Evolutionary conservation across 495 filamentous ascomycete species (phyloP).

Genomic region (Parachaetomium inaequale): DNA sequence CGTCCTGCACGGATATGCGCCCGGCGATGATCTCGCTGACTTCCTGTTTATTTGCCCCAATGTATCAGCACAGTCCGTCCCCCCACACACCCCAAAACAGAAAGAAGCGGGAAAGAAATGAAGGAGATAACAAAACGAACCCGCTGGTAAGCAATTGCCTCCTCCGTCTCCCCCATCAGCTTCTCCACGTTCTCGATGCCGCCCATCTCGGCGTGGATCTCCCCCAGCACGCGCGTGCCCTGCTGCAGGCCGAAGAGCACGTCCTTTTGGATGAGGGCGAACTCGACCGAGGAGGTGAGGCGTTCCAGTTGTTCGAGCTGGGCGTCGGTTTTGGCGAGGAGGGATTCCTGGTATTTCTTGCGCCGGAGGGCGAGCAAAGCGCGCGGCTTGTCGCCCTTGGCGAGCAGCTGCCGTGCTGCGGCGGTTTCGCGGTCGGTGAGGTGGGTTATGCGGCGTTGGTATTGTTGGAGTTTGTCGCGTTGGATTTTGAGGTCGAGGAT

Average conservation of each 20-base stretch:
- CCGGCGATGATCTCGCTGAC: constrained; percentile 86
- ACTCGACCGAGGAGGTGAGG: constrained; percentile 80
- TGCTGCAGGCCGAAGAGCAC: constrained; percentile 89
- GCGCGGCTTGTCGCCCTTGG: constrained; percentile 66
- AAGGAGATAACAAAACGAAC: constrained; percentile 48
- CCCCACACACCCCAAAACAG: background rate
- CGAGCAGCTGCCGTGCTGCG: constrained; percentile 77
- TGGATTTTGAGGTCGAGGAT: constrained; percentile 97
- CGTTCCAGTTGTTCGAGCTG: constrained; percentile 87
- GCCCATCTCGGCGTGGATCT: constrained; percentile 95
- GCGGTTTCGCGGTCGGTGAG: constrained; percentile 79
- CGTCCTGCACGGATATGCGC: constrained; percentile 83
- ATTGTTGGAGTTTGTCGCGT: constrained; percentile 92
- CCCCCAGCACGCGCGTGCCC: constrained; percentile 80
- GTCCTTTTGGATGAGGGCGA: constrained; percentile 92
- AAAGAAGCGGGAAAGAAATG: background rate
- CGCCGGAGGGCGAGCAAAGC: constrained; percentile 87
- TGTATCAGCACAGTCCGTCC: background rate
- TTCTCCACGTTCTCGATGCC: constrained; percentile 89
- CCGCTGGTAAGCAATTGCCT: constrained; percentile 83
- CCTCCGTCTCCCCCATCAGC: constrained; percentile 85
- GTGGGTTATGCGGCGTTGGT: constrained; percentile 80
- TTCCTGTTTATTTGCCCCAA: constrained; percentile 55
- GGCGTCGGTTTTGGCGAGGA: constrained; percentile 83
- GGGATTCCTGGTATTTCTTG: constrained; percentile 94